phyloP scores from a whole-genome alignment of 1,284 basidiomycete species.

The Moniliophthora roreri region DNA sequence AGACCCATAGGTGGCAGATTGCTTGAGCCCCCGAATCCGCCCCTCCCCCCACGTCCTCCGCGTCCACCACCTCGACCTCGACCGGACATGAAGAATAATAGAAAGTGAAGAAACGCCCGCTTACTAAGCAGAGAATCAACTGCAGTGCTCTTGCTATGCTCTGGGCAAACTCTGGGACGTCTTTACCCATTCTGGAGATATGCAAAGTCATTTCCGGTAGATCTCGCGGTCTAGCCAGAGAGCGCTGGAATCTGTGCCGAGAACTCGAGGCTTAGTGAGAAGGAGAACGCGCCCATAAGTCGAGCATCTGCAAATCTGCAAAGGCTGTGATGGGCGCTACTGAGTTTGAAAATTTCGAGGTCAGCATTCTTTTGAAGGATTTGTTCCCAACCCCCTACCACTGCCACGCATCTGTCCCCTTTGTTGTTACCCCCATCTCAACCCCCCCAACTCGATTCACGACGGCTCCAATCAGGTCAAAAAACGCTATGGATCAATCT shows the following conservation, averaged over 20 bases:
- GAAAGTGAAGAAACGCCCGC: neutral
- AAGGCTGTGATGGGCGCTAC: neutral
- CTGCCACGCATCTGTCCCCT: conserved; percentile 6
- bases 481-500: conserved; percentile 74
- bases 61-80: conserved; percentile 58
- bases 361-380: conserved; percentile 14
- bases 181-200: no score
- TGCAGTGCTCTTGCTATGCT: neutral
- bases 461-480: neutral
- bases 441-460: no score
- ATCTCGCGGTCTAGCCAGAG: no score
- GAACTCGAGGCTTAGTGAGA: no score
- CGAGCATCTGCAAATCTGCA: no score
- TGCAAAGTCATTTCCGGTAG: no score
- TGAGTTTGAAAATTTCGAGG: neutral
- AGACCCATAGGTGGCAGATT: conserved; percentile 73
- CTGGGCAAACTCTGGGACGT: no score
- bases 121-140: neutral
- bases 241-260: no score
- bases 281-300: no score
- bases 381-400: conserved; percentile 16
- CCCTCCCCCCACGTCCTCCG: conserved; percentile 55
- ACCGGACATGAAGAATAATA: conserved; percentile 11
- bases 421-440: conserved; percentile 6
- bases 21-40: conserved; percentile 52